Evolutionary conservation across 2,329 filamentous ascomycete genomes (phyloP).

Genomic region (Cercospora sp.): DNA sequence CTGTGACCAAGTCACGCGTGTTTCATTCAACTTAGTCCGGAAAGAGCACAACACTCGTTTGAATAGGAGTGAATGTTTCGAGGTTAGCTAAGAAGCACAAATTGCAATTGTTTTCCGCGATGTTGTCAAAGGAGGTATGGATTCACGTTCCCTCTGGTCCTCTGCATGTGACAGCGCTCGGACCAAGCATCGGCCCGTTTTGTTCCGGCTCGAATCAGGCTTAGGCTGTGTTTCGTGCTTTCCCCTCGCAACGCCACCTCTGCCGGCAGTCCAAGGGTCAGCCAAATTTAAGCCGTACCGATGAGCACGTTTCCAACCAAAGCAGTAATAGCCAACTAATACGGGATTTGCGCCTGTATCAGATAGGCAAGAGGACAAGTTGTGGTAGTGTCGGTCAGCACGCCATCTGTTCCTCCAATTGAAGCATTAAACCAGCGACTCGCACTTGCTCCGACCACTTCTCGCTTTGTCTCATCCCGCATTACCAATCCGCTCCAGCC

Average conservation of each 20-base stretch:
- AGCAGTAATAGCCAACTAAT: conserved; percentile 8
- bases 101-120: too few species aligned
- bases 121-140: too few species aligned
- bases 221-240: background rate
- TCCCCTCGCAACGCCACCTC: conserved; percentile 1
- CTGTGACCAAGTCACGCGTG: too few species aligned
- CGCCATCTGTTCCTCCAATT: conserved; percentile 6
- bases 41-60: too few species aligned
- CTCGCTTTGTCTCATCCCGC: background rate
- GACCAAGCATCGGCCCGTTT: background rate
- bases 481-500: conserved; percentile 16
- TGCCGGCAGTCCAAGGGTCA: background rate
- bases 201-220: background rate
- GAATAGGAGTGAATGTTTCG: too few species aligned
- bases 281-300: background rate
- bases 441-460: background rate
- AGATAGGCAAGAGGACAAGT: conserved; percentile 10
- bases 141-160: background rate
- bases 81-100: too few species aligned
- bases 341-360: background rate
- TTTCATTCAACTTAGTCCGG: too few species aligned
- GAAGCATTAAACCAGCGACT: background rate
- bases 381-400: conserved; percentile 2
- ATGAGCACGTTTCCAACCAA: conserved; percentile 16
- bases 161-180: background rate